Evolutionary conservation across 192 early-diverging fungal species (phyloP), one percentile per base, ranked within the genome.

Genomic region (Coemansia pectinata): DNA sequence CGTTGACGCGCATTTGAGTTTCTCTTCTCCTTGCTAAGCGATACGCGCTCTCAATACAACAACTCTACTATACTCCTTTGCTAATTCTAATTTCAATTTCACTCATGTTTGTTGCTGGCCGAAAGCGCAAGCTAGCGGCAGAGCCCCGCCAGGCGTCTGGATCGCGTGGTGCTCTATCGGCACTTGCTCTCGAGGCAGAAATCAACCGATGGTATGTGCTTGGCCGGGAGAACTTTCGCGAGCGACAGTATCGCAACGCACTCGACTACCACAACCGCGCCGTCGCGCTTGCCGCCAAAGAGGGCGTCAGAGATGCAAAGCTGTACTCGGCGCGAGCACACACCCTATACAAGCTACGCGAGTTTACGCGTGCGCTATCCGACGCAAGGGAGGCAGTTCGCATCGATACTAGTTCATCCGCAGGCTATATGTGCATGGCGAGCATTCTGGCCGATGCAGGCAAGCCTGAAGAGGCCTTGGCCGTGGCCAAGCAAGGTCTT

Each of bases 241-340:
- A 67, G 44, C 65, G 66, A 25, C 71, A 71, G 41, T 69, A 77
- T 53, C 71, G 74, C 45, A 50, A 34, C 4, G 74, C 79, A 1
- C 48, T 76, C 21, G 71, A 77, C 66, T 71, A 70, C 67, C 64
- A 55, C 69, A 77, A 82, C 66, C 63, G 79, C n/a, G 71, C 71
- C 9, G 53, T 77, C 1, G 74, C 79, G 1, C 50, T 71, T 23
- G 71, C 79, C 6, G 42, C 21, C 15, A 74, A 77, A 23, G 74
- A 70, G n/a, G 58, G 61, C 15, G 4, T 71, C 23, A 38, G 41
- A 31, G 47, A 71, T 11, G 65, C 71, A 5, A 40, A 59, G 34
- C 17, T 82, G 36, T 82, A 68, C 36, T 71, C 68, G 62, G 69
- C 74, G 5, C 68, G 79, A 15, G 40, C 74, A 25, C 67, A 71